These are phyloP conservation scores for bread wheat (Triticum aestivum) DNA, from an alignment of 176 grass and related monocot genomes.

Conservation along the genomic window DNA sequence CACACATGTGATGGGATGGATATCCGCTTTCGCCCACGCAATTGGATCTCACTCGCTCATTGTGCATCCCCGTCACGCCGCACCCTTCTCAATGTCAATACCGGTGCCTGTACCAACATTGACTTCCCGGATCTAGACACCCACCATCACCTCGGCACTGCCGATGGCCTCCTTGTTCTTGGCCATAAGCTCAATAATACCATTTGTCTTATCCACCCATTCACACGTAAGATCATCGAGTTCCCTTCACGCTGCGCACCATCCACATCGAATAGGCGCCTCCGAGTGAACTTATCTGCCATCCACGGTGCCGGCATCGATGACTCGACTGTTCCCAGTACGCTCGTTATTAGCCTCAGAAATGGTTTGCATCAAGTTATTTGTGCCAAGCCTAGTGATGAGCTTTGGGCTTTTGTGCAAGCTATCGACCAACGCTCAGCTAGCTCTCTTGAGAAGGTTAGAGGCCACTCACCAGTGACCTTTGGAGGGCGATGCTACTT, in stretches of 20 bases:
- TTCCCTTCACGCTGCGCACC: not conserved
- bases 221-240: not conserved
- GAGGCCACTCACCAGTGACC: not conserved
- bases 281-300: not conserved
- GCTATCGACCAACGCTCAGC: not conserved
- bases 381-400: not conserved
- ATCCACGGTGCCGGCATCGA: not conserved
- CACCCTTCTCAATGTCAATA: not conserved
- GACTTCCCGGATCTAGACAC: not conserved
- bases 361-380: not conserved
- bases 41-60: not conserved
- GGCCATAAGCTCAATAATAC: no score
- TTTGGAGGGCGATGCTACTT: not conserved
- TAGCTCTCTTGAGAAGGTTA: no score
- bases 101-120: not conserved
- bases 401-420: not conserved
- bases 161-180: not conserved
- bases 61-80: not conserved
- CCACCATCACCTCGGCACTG: not conserved
- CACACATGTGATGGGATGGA: not conserved
- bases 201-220: not conserved
- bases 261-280: not conserved
- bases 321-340: not conserved
- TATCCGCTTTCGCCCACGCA: not conserved
- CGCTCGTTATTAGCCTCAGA: not conserved